Evolutionary conservation across 2,329 filamentous ascomycete species (phyloP).

Genomic region (Penicillium nordicum): DNA sequence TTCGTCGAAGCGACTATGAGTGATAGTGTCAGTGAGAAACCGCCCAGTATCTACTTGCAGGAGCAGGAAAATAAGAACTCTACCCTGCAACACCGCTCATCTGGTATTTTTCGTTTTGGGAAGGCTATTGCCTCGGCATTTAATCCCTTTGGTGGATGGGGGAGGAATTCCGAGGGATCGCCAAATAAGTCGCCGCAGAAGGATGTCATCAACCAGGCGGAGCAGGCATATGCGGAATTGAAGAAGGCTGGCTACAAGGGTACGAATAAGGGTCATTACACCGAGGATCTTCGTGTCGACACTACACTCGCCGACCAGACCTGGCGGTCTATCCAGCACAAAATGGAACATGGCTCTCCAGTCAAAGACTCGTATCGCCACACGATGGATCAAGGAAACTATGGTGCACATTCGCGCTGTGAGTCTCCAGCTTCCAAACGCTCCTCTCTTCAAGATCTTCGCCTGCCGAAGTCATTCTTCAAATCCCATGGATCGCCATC

Average conservation of each 20-base stretch:
- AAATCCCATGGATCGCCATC: constrained; percentile 30
- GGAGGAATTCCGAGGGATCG: constrained; percentile 39
- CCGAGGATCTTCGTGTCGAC: constrained; percentile 19
- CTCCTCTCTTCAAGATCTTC: constrained; percentile 36
- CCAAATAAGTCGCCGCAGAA: constrained; percentile 33
- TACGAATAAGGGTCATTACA: constrained; percentile 35
- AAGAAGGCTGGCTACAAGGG: constrained; percentile 52
- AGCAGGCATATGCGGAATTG: constrained; percentile 53
- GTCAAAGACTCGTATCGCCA: constrained; percentile 15
- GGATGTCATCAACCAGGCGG: constrained; percentile 47
- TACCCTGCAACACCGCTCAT: constrained; percentile 33
- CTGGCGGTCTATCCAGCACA: constrained; percentile 33
- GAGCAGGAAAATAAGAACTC: constrained; percentile 26
- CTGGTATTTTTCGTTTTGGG: constrained; percentile 54
- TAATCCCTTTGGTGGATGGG: constrained; percentile 52
- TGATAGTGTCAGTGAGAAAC: constrained; percentile 68
- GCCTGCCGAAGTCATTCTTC: constrained; percentile 33
- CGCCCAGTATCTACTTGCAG: constrained; percentile 64
- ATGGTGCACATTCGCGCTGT: constrained; percentile 9
- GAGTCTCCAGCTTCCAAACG: constrained; percentile 29
- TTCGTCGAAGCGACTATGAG: constrained; percentile 82
- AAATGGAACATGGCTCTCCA: constrained; percentile 25
- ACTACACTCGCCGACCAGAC: constrained; percentile 32
- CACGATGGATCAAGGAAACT: constrained; percentile 8
- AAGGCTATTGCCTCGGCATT: constrained; percentile 54